Evolutionary conservation across 2,329 filamentous ascomycete genomes (phyloP), one percentile per base, ranked within the genome.

Genomic region (Cryoendolithus antarcticus): DNA sequence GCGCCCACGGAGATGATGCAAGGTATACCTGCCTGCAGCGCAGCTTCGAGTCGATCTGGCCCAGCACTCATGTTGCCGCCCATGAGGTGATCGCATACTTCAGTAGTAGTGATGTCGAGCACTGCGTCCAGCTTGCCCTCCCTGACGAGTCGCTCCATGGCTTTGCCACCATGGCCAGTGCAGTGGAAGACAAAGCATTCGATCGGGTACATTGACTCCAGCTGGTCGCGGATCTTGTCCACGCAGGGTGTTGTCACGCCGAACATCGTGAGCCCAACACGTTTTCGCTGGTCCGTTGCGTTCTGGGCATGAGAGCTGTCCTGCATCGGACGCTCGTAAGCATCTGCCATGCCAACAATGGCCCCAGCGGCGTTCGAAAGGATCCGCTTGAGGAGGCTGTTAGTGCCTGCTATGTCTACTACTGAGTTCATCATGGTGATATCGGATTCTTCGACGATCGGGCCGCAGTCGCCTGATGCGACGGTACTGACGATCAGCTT

Each of bases 401-500:
- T 84, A 7, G 73, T 55, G 0, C 80, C 80, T 1, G 79, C 75
- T 37, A 84, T 69, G 42, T 85, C 80, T 9, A 83, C 79, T 1
- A 84, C 76, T 10, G 71, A 77, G 49, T 82, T 80, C 72, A 82
- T 79, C 60, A 84, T 69, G 0, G 71, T 72, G 34, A 83, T 77
- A 45, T 84, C 80, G 0, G 72, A 74, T 55, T 82, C 78, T 31
- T 72, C 77, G 1, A 84, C 64, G n/a, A 80, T 72, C 0, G 72
- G 70, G 1, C 68, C 69, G 1, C 75, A 75, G 45, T 84, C 74
- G 2, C 79, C 77, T 27, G 74, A 78, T 0, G 78, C 78, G 48
- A 83, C 72, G 0, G 80, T 84, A 13, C 74, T 80, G 2, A 83
- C 74, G 38, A 84, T 77, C 33, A 84, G 48, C 50, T 84, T 84